Evolutionary conservation across 2,329 filamentous ascomycete species (phyloP).

Genomic region (Pestalotiopsis sp.): DNA sequence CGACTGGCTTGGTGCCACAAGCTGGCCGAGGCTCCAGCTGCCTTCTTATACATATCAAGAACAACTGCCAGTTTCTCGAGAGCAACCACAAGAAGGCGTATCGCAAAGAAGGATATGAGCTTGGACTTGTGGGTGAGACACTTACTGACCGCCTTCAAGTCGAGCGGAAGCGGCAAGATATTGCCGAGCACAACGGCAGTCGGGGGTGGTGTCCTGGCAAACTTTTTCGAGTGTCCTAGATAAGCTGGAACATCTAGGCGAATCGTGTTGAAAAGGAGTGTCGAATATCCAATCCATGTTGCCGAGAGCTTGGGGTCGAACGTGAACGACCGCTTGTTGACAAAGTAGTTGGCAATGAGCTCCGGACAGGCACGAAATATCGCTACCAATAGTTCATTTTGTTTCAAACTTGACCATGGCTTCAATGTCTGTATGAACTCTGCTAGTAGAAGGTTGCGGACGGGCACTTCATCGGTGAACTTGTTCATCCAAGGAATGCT

Average conservation of each 20-base stretch:
- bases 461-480: constrained; percentile 67
- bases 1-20: constrained; percentile 73
- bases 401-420: constrained; percentile 79
- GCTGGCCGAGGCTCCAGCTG: constrained; percentile 41
- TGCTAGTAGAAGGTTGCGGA: constrained; percentile 79
- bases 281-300: constrained; percentile 93
- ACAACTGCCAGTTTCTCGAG: constrained; percentile 76
- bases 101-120: constrained; percentile 81
- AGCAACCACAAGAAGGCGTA: constrained; percentile 76
- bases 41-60: constrained; percentile 61
- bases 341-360: constrained; percentile 85
- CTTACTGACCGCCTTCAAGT: constrained; percentile 75
- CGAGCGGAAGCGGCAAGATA: constrained; percentile 81
- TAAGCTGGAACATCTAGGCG: constrained; percentile 72
- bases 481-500: constrained; percentile 71
- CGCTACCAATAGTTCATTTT: constrained; percentile 78
- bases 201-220: constrained; percentile 73
- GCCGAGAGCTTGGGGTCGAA: constrained; percentile 91
- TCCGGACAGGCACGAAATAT: constrained; percentile 86
- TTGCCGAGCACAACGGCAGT: constrained; percentile 81
- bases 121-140: constrained; percentile 80
- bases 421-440: constrained; percentile 79
- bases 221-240: constrained; percentile 69
- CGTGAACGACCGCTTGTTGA: constrained; percentile 76
- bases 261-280: constrained; percentile 83